Evolutionary conservation across 371 early-diverging fungal genomes (phyloP).

Genomic region (Haplosporangium sp.): DNA sequence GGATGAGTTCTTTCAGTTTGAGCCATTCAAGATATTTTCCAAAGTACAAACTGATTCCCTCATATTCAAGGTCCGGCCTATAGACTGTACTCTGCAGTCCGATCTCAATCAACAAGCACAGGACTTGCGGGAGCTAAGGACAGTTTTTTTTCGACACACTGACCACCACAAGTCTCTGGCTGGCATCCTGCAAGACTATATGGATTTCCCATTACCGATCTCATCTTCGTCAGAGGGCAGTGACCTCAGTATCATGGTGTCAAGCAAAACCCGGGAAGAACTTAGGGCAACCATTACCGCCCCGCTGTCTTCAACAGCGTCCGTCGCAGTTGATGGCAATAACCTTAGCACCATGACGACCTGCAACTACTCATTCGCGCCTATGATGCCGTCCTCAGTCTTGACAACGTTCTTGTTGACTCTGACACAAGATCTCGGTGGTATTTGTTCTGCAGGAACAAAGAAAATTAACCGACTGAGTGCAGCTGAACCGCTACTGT

Average conservation of each 20-base stretch:
- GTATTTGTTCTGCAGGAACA: constrained; percentile 62
- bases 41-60: constrained; percentile 75
- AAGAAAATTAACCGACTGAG: constrained; percentile 28
- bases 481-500: constrained; percentile 59
- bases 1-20: constrained; percentile 70
- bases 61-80: constrained; percentile 61
- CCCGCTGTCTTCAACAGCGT: not conserved
- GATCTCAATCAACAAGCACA: not conserved
- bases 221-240: not conserved
- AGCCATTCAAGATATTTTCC: constrained; percentile 75
- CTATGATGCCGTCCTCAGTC: constrained; percentile 62
- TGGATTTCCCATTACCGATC: not conserved
- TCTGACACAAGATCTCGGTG: constrained; percentile 58
- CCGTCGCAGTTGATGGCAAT: no score
- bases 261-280: constrained; percentile 31
- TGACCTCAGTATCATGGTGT: constrained; percentile 33
- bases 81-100: not conserved
- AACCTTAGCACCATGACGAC: not conserved
- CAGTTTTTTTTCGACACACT: constrained; percentile 59
- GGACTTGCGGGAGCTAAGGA: constrained; percentile 11
- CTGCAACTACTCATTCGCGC: constrained; percentile 60
- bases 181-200: constrained; percentile 41
- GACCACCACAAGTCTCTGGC: constrained; percentile 46
- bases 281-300: constrained; percentile 19
- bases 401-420: constrained; percentile 56